Conservation (phyloP, 2,329 filamentous ascomycete species). For the Botrytis squamosa region DNA sequence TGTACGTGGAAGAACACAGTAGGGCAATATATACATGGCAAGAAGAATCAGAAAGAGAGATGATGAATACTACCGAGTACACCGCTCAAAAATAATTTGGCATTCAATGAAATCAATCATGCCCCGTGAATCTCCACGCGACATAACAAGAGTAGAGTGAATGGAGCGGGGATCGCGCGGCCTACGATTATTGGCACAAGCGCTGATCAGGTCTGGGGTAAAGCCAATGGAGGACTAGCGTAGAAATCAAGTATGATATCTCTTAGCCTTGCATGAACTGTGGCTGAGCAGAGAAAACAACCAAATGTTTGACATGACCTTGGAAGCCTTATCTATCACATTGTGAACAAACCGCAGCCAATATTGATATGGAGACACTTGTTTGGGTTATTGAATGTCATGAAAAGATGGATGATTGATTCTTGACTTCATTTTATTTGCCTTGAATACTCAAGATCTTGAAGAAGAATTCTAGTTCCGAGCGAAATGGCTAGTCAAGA, state of each 20-base stretch:
- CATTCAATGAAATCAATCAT: background rate
- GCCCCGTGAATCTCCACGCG: background rate
- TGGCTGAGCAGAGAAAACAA: constrained; percentile 2
- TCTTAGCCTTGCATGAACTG: constrained; percentile 10
- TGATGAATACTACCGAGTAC: background rate
- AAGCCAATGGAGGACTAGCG: constrained; percentile 7
- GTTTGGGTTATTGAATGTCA: background rate
- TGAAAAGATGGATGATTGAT: background rate
- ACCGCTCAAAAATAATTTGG: background rate
- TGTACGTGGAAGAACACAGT: background rate
- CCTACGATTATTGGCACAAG: background rate
- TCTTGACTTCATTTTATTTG: background rate
- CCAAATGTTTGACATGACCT: background rate
- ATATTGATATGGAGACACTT: background rate
- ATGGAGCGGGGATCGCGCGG: background rate
- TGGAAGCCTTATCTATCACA: background rate
- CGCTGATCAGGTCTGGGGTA: constrained; percentile 16
- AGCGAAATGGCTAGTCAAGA: constrained; percentile 35
- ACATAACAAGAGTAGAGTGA: background rate
- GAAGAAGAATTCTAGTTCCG: background rate
- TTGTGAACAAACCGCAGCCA: background rate
- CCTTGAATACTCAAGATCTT: background rate
- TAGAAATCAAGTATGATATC: background rate
- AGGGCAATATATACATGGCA: background rate
- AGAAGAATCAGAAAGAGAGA: background rate